Percentiles rank a stretch among this genome's conserved stretches.
phyloP scores from a whole-genome alignment of 2,329 filamentous ascomycete species.

The Trichoderma cornu-damae region DNA sequence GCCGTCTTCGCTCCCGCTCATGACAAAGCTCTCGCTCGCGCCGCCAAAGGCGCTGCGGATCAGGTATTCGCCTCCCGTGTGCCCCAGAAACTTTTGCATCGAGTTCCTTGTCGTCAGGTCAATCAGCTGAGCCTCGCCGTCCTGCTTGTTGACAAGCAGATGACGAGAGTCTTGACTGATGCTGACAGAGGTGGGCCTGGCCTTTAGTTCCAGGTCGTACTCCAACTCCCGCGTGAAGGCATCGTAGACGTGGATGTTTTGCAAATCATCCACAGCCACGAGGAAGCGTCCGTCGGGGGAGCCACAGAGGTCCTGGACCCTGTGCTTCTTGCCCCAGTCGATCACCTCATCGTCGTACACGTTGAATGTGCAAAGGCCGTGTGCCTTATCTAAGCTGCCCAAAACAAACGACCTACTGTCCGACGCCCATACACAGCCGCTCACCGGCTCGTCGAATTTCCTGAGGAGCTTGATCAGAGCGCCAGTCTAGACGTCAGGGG shows the following conservation, averaged over 20 bases:
- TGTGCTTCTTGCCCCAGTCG: conserved; percentile 64
- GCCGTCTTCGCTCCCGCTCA: conserved; percentile 81
- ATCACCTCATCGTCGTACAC: conserved; percentile 56
- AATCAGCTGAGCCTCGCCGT: conserved; percentile 72
- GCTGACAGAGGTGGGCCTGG: conserved; percentile 69
- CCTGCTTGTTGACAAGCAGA: conserved; percentile 75
- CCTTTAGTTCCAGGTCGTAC: conserved; percentile 62
- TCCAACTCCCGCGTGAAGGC: conserved; percentile 67
- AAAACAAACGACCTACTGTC: conserved; percentile 75
- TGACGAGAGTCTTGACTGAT: conserved; percentile 77
- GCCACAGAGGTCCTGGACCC: conserved; percentile 80
- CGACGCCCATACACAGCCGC: conserved; percentile 81
- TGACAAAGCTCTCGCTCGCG: conserved; percentile 83
- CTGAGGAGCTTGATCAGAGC: conserved; percentile 58
- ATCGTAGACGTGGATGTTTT: conserved; percentile 76
- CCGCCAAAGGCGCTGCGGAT: conserved; percentile 84
- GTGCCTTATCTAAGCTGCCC: conserved; percentile 64
- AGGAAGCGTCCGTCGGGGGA: conserved; percentile 75
- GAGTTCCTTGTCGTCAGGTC: conserved; percentile 67
- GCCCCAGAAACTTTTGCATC: conserved; percentile 70
- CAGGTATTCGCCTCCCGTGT: conserved; percentile 68
- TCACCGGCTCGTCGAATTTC: conserved; percentile 77
- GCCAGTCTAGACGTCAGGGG: conserved; percentile 48
- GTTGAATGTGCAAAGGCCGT: conserved; percentile 67
- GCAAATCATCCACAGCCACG: conserved; percentile 67